phyloP scores from a whole-genome alignment of 192 early-diverging fungal species.

The Rhizoclosmatium sp. region DNA sequence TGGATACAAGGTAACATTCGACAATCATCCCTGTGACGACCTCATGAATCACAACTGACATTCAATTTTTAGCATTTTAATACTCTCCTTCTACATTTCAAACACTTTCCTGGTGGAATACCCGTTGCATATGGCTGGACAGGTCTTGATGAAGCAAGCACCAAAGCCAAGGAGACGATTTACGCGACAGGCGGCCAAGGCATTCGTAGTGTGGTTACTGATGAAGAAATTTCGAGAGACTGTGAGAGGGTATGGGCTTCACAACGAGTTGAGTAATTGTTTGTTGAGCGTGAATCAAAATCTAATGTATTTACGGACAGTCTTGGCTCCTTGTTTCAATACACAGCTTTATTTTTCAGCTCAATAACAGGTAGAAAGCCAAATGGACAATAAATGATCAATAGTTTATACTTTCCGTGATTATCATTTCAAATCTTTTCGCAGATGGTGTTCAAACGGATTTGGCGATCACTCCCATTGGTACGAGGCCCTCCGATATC shows the following conservation, averaged over 20 bases:
- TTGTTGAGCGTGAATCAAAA: background rate
- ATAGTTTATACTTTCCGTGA: background rate
- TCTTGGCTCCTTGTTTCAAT: background rate
- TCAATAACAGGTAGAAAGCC: background rate
- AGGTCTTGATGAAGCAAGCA: constrained; percentile 29
- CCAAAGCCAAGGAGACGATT: constrained; percentile 27
- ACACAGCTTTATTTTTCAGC: background rate
- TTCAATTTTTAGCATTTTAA: constrained; percentile 35
- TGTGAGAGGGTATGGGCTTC: constrained; percentile 49
- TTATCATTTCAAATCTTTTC: background rate
- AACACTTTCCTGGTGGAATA: constrained; percentile 51
- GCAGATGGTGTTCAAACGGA: background rate
- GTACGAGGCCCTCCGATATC: too few species aligned
- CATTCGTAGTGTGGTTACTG: constrained; percentile 35
- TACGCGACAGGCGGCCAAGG: constrained; percentile 43
- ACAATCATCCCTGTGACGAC: background rate
- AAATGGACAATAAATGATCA: background rate
- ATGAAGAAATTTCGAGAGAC: constrained; percentile 30
- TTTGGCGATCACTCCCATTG: background rate
- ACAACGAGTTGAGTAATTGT: constrained; percentile 44
- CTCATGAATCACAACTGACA: background rate
- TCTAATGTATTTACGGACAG: background rate
- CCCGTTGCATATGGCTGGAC: constrained; percentile 40
- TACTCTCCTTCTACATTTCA: constrained; percentile 45
- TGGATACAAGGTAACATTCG: constrained; percentile 37